A percentile compares a stretch with the other conserved stretches of the same genome.
phyloP scores from a whole-genome alignment of 345 rosid genomes.

The Turritis glabra region DNA sequence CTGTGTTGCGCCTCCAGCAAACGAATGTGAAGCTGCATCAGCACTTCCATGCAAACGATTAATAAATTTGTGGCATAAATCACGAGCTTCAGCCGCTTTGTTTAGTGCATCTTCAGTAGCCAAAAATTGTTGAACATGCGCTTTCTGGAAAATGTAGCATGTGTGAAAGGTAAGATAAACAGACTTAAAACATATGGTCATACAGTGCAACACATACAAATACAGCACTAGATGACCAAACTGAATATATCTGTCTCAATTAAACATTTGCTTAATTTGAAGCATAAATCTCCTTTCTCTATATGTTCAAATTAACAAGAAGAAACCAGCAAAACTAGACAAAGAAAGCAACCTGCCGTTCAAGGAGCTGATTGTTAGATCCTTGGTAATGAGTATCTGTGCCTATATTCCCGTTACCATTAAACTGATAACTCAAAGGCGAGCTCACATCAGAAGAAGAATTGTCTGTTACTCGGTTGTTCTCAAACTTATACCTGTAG shows the following conservation, averaged over 20 bases:
- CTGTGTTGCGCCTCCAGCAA: slow-evolving; percentile 62
- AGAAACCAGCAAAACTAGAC: slow-evolving; percentile 19
- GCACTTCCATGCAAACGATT: slow-evolving; percentile 72
- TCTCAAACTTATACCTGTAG: slow-evolving; percentile 83
- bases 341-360: slow-evolving; percentile 72
- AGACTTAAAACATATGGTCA: not conserved
- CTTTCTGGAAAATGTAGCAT: slow-evolving; percentile 59
- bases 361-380: slow-evolving; percentile 87
- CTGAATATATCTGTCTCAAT: not conserved
- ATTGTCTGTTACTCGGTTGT: slow-evolving; percentile 74
- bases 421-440: slow-evolving; percentile 68
- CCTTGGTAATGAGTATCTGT: slow-evolving; percentile 68
- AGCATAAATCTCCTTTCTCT: not conserved
- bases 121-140: slow-evolving; percentile 93
- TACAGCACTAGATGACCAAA: not conserved
- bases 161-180: slow-evolving; percentile 5
- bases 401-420: slow-evolving; percentile 73
- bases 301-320: slow-evolving; percentile 7
- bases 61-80: slow-evolving; percentile 65
- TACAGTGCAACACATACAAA: not conserved
- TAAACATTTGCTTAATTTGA: slow-evolving; percentile 9
- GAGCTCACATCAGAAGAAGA: slow-evolving; percentile 76
- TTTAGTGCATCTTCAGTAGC: slow-evolving; percentile 92
- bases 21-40: slow-evolving; percentile 52
- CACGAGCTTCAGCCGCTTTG: slow-evolving; percentile 89